Conservation (phyloP, 305 asterid species). For the Fraxinus platypoda region DNA sequence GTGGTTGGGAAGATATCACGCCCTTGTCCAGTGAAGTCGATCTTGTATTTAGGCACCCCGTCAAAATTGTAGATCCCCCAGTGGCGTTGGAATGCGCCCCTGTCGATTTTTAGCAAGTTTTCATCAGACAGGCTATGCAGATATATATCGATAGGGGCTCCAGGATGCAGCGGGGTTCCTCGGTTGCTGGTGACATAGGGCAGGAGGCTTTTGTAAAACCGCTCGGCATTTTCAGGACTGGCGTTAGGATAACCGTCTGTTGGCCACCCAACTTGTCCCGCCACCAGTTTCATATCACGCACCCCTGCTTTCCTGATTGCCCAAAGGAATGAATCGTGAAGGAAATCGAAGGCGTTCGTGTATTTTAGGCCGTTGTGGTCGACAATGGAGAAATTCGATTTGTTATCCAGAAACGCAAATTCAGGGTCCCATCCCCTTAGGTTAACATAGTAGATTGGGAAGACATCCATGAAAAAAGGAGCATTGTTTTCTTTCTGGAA, state of each 20-base stretch:
- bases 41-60: conserved; percentile 42
- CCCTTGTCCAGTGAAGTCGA: conserved; percentile 40
- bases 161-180: conserved; percentile 50
- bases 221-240: conserved; percentile 31
- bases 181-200: conserved; percentile 20
- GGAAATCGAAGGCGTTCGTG: conserved; percentile 29
- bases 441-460: not conserved
- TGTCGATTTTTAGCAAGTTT: not conserved
- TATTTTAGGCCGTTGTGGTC: not conserved
- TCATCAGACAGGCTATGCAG: conserved; percentile 40
- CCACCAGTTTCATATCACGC: conserved; percentile 21
- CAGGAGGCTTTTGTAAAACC: conserved; percentile 33
- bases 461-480: conserved; percentile 16
- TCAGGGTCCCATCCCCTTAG: not conserved
- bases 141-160: conserved; percentile 28
- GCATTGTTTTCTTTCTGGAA: conserved; percentile 1
- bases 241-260: conserved; percentile 43
- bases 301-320: conserved; percentile 39
- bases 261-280: conserved; percentile 53
- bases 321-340: conserved; percentile 31
- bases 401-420: not conserved
- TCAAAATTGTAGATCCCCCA: conserved; percentile 47
- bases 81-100: conserved; percentile 37
- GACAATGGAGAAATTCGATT: not conserved
- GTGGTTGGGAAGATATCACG: conserved; percentile 26